Conservation (phyloP, 1,284 basidiomycete genomes). For the Fomitiporia mediterranea region DNA sequence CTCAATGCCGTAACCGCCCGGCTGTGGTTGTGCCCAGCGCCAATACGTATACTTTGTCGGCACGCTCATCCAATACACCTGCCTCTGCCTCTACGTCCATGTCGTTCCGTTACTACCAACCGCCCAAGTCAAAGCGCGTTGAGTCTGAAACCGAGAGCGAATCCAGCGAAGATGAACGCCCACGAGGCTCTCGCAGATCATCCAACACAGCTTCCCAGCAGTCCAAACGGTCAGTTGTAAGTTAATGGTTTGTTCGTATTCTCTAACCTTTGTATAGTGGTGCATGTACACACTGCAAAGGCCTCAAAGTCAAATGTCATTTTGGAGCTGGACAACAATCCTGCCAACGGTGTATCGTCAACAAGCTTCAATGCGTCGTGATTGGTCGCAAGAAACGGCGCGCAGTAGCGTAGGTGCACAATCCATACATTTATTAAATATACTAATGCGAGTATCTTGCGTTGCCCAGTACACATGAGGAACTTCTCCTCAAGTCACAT, state of each 20-base stretch:
- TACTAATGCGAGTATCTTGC: not conserved
- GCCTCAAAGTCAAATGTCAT: slow-evolving; percentile 42
- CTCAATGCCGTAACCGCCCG: slow-evolving; percentile 10
- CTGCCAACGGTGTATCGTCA: slow-evolving; percentile 43
- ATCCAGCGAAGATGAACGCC: slow-evolving; percentile 14
- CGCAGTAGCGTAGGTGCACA: slow-evolving; percentile 42
- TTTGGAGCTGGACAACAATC: slow-evolving; percentile 39
- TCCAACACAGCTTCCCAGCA: not conserved
- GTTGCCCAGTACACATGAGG: slow-evolving; percentile 47
- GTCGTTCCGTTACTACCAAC: slow-evolving; percentile 22
- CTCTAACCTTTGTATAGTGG: slow-evolving; percentile 1
- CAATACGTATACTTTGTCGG: not conserved
- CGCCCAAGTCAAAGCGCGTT: slow-evolving; percentile 14
- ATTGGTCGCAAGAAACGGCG: slow-evolving; percentile 52
- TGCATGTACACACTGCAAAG: slow-evolving; percentile 20
- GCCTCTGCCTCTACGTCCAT: slow-evolving; percentile 16
- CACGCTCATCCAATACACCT: slow-evolving; percentile 5
- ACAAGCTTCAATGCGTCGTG: slow-evolving; percentile 45
- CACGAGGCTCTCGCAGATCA: slow-evolving; percentile 4
- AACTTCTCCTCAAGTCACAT: slow-evolving; percentile 44
- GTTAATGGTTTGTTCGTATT: not conserved
- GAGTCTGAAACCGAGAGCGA: slow-evolving; percentile 16
- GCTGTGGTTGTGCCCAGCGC: slow-evolving; percentile 9
- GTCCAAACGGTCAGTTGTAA: slow-evolving; percentile 1
- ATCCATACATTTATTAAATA: no score